Base-by-base conservation (phyloP, 805 yeast genomes). In the Metschnikowia kofuensis region DNA sequence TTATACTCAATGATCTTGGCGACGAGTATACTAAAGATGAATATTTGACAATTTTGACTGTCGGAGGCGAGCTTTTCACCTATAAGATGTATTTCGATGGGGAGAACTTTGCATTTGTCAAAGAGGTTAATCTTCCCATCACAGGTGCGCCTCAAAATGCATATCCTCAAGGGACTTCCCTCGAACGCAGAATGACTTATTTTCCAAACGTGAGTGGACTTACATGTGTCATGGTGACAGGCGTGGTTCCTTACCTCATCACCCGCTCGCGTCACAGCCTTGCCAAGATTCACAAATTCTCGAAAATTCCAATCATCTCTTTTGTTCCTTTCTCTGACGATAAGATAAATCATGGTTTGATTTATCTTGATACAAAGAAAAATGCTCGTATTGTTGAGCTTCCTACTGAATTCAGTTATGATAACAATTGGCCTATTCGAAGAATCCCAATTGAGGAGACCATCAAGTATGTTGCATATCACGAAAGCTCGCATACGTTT, bases 81-180 rank as follows among this genome's bases (percentile, higher is more conserved):
- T 90, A 89, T 63, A 82, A 81, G 56, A 68, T 83, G 34, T 80
- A 67, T 52, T 70, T 70, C 51, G 80, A 75, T 56, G 77, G 78
- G 14, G 75, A 65, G 27, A 70, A 66, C 52, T 76, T 63, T 53
- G 65, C 60, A 42, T 71, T 76, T 35, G 53, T 60, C 43, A 80
- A 76, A 61, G 76, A 70, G 48, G 73, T 67, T 58, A 78, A 75
- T 50, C 61, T 70, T 42, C 57, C 67, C 4, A 75, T 85, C 10
- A 82, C 89, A 1, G 95, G 95, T 47, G 94, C 92, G 0, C 92
- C 94, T 1, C 85, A 82, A 47, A 86, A 86, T 63, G 86, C 91
- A 1, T 85, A 82, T 58, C 76, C 87, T 1, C 75, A 79, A 49
- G 88, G 88, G 38, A 85, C 85, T 0, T 75, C 74, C 6, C 77